Conservation (phyloP, 2,329 filamentous ascomycete species). For the Hypoxylon sp. region DNA sequence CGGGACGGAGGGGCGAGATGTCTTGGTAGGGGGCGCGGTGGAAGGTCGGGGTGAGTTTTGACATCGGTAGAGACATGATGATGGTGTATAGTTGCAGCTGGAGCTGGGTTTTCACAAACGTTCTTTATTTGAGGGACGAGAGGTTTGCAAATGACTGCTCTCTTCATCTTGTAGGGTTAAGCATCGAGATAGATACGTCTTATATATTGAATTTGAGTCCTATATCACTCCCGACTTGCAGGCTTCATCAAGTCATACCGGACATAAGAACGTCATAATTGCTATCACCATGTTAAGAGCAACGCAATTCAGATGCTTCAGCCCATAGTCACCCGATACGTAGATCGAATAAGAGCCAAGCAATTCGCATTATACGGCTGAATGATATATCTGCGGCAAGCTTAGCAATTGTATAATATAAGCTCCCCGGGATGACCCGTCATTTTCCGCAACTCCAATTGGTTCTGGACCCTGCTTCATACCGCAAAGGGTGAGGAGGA, state of each 20-base stretch:
- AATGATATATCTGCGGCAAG: background rate
- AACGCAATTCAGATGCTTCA: background rate
- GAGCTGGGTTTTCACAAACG: background rate
- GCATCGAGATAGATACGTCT: background rate
- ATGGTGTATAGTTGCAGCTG: background rate
- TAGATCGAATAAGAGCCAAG: background rate
- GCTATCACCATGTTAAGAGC: background rate
- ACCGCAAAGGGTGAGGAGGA: constrained; percentile 6
- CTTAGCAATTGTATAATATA: background rate
- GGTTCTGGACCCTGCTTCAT: constrained; percentile 11
- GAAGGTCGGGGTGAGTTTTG: constrained; percentile 50
- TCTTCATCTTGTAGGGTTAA: background rate
- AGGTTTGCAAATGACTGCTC: background rate
- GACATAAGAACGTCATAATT: constrained; percentile 4
- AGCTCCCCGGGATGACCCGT: background rate
- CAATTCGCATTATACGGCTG: background rate
- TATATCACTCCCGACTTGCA: background rate
- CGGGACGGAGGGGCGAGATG: constrained; percentile 57
- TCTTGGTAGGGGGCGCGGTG: constrained; percentile 57
- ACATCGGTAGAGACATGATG: constrained; percentile 7
- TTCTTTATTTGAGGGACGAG: background rate
- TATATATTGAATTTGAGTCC: constrained; percentile 8
- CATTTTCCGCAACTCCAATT: constrained; percentile 39
- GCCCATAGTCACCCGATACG: background rate
- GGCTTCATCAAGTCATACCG: background rate